Evolutionary conservation across 2,329 filamentous ascomycete species (phyloP).

Genomic region (Cyphellophora attinorum): DNA sequence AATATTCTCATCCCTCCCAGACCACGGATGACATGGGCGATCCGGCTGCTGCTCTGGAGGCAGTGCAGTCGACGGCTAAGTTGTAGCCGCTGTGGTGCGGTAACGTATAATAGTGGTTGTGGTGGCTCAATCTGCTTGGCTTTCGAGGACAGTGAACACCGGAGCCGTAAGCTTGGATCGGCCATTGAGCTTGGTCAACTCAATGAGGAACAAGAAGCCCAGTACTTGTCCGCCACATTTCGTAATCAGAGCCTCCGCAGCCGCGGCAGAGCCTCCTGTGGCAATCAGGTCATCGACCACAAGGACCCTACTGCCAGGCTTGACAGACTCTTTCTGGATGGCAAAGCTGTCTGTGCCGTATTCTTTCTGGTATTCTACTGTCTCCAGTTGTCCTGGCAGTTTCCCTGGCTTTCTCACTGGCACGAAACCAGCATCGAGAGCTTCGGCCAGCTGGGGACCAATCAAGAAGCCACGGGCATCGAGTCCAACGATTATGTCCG

Average conservation of each 20-base stretch:
- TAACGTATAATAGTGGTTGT: too few species aligned
- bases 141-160: conserved; percentile 70
- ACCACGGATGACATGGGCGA: conserved; percentile 7
- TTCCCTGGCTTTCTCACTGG: conserved; percentile 94
- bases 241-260: conserved; percentile 75
- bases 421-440: conserved; percentile 76
- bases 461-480: conserved; percentile 95
- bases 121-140: conserved; percentile 32
- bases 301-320: conserved; percentile 77
- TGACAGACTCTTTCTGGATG: conserved; percentile 81
- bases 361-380: conserved; percentile 84
- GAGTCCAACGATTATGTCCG: conserved; percentile 85
- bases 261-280: conserved; percentile 85
- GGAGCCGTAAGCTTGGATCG: conserved; percentile 79
- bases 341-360: conserved; percentile 94
- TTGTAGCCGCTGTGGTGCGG: too few species aligned
- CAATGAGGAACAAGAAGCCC: conserved; percentile 90
- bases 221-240: conserved; percentile 78
- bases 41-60: conserved; percentile 2
- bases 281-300: conserved; percentile 98
- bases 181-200: conserved; percentile 87
- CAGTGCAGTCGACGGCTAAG: background rate
- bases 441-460: conserved; percentile 77
- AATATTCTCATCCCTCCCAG: conserved; percentile 3
- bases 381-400: conserved; percentile 79